phyloP scores from a whole-genome alignment of 1,139 yeast species.

The Kluyveromyces marxianus region DNA sequence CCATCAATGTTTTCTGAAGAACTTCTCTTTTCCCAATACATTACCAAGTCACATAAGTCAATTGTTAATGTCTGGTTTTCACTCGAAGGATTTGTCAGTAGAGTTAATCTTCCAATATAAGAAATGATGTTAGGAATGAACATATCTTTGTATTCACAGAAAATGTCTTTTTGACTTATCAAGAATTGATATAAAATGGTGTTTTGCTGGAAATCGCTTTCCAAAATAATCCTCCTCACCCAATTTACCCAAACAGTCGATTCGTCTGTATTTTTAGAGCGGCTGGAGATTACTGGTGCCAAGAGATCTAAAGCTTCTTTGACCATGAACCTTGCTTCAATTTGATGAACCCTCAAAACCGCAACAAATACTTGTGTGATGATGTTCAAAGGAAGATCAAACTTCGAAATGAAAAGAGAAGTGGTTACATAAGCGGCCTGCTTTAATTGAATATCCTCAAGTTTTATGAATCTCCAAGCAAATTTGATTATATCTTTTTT shows the following conservation, averaged over 20 bases:
- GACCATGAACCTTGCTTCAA: constrained; percentile 77
- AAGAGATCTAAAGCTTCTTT: constrained; percentile 80
- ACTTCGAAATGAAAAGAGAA: constrained; percentile 77
- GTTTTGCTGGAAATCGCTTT: constrained; percentile 81
- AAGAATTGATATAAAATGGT: constrained; percentile 71
- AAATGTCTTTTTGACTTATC: constrained; percentile 76
- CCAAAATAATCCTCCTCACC: constrained; percentile 89
- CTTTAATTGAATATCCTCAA: constrained; percentile 84
- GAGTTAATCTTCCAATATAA: constrained; percentile 91
- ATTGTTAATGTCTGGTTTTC: constrained; percentile 84
- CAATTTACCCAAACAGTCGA: constrained; percentile 85
- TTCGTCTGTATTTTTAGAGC: constrained; percentile 52
- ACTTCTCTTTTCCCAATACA: constrained; percentile 73
- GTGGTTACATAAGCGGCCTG: constrained; percentile 91
- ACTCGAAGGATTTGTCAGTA: constrained; percentile 67
- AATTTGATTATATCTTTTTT: constrained; percentile 86
- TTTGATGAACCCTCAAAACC: constrained; percentile 72
- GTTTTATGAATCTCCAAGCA: constrained; percentile 87
- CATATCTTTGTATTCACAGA: constrained; percentile 81
- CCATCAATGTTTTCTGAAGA: constrained; percentile 12
- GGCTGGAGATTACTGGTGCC: constrained; percentile 79
- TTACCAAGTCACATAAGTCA: constrained; percentile 77
- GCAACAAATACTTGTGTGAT: constrained; percentile 93
- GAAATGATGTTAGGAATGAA: constrained; percentile 83
- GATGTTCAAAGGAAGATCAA: constrained; percentile 82